These are phyloP conservation scores for Cryptococcus sp. DNA, from an alignment of 1,284 basidiomycete species.

Conservation along the genomic window DNA sequence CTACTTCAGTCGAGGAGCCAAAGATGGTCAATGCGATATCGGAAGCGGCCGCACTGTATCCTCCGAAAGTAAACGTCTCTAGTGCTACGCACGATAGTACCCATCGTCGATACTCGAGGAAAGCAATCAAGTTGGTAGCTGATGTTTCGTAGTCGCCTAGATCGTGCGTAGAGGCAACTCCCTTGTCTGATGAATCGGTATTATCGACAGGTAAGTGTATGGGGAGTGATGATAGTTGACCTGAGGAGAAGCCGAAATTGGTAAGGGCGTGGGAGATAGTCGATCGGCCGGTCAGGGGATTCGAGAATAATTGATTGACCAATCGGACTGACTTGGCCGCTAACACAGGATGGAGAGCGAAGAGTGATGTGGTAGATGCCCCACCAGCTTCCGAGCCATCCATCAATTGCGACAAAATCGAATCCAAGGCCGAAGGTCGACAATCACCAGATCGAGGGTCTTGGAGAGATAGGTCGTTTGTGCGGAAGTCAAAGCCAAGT, in stretches of 20 bases:
- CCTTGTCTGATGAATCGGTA: conserved; percentile 53
- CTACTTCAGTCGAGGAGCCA: conserved; percentile 53
- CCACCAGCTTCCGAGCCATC: conserved; percentile 59
- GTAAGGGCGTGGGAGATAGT: conserved; percentile 85
- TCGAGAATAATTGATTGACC: conserved; percentile 79
- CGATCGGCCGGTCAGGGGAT: conserved; percentile 74
- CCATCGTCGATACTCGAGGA: conserved; percentile 76
- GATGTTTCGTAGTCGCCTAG: conserved; percentile 59
- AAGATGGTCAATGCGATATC: conserved; percentile 72
- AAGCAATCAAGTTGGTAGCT: conserved; percentile 67
- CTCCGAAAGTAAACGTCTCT: conserved; percentile 81
- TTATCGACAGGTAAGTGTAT: conserved; percentile 55
- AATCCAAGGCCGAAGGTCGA: conserved; percentile 69
- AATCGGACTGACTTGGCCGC: conserved; percentile 84
- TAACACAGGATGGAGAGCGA: conserved; percentile 65
- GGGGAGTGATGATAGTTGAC: conserved; percentile 60
- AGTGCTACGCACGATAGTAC: conserved; percentile 82
- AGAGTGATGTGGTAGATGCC: conserved; percentile 55
- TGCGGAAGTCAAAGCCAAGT: conserved; percentile 63
- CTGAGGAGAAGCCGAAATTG: conserved; percentile 81
- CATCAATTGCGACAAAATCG: conserved; percentile 72
- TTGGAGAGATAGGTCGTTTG: conserved; percentile 49
- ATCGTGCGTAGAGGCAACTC: conserved; percentile 65
- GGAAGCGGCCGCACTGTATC: conserved; percentile 66
- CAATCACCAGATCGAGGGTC: conserved; percentile 62